phyloP scores from a whole-genome alignment of 371 early-diverging fungal genomes.

The Massospora cicadina region DNA sequence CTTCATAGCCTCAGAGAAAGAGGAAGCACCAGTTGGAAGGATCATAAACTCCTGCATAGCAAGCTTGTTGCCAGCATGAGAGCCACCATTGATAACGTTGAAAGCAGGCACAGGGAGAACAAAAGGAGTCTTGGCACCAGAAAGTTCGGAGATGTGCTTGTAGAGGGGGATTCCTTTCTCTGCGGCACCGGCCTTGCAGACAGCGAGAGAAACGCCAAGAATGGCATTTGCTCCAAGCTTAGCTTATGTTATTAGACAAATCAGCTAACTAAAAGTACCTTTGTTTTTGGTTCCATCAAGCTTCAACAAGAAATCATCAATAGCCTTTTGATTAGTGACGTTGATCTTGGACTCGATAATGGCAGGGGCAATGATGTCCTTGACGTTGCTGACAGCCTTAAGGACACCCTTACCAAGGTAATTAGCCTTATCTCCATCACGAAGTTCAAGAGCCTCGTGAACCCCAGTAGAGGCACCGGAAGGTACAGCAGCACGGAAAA shows the following conservation, averaged over 20 bases:
- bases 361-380: slow-evolving; percentile 64
- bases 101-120: slow-evolving; percentile 94
- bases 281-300: slow-evolving; percentile 94
- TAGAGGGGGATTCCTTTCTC: slow-evolving; percentile 79
- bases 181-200: slow-evolving; percentile 89
- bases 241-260: slow-evolving; percentile 10
- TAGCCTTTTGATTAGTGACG: slow-evolving; percentile 66
- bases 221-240: slow-evolving; percentile 97
- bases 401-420: slow-evolving; percentile 94
- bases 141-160: slow-evolving; percentile 75
- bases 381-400: slow-evolving; percentile 87
- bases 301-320: slow-evolving; percentile 79
- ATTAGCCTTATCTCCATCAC: slow-evolving; percentile 63
- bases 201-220: slow-evolving; percentile 93
- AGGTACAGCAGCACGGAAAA: slow-evolving; percentile 94
- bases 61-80: slow-evolving; percentile 97
- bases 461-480: slow-evolving; percentile 98
- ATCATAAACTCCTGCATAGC: slow-evolving; percentile 99
- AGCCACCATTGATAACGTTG: slow-evolving; percentile 99
- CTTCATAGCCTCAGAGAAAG: slow-evolving; percentile 93
- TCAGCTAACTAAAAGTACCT: slow-evolving; percentile 14
- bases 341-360: slow-evolving; percentile 50
- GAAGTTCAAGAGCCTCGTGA: slow-evolving; percentile 95
- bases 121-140: slow-evolving; percentile 58
- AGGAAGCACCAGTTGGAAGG: slow-evolving; percentile 82